phyloP scores from a whole-genome alignment of 108 stramenopile genomes.

The Pseudonitzschia delicatissima region DNA sequence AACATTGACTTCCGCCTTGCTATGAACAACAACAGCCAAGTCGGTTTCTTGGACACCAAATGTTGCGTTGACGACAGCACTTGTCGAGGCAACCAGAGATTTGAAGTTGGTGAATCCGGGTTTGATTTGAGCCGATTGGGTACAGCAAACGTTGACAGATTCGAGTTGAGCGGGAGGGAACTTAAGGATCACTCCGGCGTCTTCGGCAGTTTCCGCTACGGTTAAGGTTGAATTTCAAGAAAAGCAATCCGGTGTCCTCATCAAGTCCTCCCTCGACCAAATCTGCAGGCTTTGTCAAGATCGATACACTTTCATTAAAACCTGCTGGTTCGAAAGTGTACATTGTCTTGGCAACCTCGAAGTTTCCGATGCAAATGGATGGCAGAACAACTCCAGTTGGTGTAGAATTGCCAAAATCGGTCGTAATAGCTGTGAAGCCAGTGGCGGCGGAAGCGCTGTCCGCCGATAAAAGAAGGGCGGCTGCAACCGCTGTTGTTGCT shows the following conservation, averaged over 20 bases:
- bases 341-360: slow-evolving; percentile 8
- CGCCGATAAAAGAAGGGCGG: neutral
- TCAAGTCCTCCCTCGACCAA: slow-evolving; percentile 3
- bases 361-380: slow-evolving; percentile 9
- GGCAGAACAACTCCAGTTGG: slow-evolving; percentile 11
- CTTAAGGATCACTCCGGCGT: neutral
- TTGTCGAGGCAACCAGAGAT: slow-evolving; percentile 1
- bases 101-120: neutral
- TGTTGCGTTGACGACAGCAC: neutral
- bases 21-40: neutral
- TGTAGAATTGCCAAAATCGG: neutral
- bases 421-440: neutral
- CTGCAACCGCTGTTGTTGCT: neutral
- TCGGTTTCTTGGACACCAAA: neutral
- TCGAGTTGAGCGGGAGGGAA: slow-evolving; percentile 1
- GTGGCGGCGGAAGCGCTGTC: neutral
- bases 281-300: slow-evolving; percentile 3
- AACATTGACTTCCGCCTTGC: neutral
- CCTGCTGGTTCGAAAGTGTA: slow-evolving; percentile 10
- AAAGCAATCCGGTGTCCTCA: neutral
- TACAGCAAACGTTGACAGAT: slow-evolving; percentile 9
- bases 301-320: neutral
- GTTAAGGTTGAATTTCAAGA: slow-evolving; percentile 7
- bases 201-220: neutral
- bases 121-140: slow-evolving; percentile 1